Base-by-base conservation (phyloP, 2,329 filamentous ascomycete genomes). In the Pseudonectria buxi region DNA sequence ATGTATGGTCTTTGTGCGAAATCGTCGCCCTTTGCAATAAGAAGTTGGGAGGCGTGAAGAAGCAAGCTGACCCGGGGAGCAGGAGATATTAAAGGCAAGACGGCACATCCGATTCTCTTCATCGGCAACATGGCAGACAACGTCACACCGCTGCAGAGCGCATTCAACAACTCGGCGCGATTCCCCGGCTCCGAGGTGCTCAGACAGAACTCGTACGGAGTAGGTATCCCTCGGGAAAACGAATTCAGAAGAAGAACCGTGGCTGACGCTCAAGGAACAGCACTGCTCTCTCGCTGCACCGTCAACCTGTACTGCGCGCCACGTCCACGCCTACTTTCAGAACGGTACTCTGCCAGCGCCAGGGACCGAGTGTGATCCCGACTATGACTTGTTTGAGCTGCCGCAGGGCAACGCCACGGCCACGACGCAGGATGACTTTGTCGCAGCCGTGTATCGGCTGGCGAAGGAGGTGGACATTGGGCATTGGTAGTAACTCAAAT, bases 271-370 rank as follows among this genome's bases (percentile, higher is more conserved):
- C 10, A 31, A 5, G 31, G 13, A 0, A 9, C 31, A 73, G 67
- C 76, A 79, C 41, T 75, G 71, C 6, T 64, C 62, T 11, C 50
- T 69, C 4, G 56, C 69, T 1, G 61, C 65, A 5, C 58, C 67
- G 1, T 70, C 66, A 1, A 52, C 55, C 1, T 72, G 69, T 44
- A 69, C 67, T 3, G 59, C 63, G 2, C 45, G 43, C n/a, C 43
- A 62, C 13, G 56, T 72, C 9, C 57, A 54, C 4, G 48, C 51
- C 12, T 72, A 72, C 41, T 70, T 72, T 45, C 63, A 69, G 41
- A 44, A 65, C 7, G 69, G 68, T 7, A 52, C 46, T 3, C 53
- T 74, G 2, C 76, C 75, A 0, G 45, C 50, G 3, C 49, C 57
- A 0, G 63, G 63, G 1, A 67, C 66, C 1, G 50, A 65, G 12